Percentiles rank a stretch among this genome's conserved stretches.
phyloP scores from a whole-genome alignment of 305 asterid species.

The Fraxinus velutina region DNA sequence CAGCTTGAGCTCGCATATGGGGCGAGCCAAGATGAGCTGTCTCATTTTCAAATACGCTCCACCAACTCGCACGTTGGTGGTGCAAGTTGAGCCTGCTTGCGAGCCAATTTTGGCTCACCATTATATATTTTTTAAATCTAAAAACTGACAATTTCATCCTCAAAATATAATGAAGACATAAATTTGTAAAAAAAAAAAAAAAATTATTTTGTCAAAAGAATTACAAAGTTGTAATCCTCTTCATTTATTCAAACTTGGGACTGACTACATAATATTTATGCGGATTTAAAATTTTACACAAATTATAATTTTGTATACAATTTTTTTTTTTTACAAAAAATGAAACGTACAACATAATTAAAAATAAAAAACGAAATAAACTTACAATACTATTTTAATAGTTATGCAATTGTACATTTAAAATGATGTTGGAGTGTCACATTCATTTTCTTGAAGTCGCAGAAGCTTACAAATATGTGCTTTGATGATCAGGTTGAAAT shows the following conservation, averaged over 20 bases:
- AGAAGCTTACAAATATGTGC: not conserved
- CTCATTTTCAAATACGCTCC: not conserved
- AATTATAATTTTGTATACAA: not conserved
- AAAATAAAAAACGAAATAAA: no score
- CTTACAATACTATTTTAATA: not conserved
- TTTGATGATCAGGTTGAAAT: not conserved
- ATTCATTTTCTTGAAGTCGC: not conserved
- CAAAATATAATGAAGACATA: not conserved
- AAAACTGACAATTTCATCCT: not conserved
- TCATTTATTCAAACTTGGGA: not conserved
- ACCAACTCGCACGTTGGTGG: not conserved
- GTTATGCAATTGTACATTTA: not conserved
- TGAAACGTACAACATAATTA: not conserved
- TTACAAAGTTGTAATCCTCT: not conserved
- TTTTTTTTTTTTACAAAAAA: no score
- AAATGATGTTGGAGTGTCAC: not conserved
- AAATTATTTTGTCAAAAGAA: not conserved
- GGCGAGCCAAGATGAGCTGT: not conserved
- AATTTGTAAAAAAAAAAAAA: no score
- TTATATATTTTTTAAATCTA: no score
- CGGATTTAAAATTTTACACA: not conserved
- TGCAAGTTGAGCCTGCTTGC: not conserved
- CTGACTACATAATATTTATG: not conserved
- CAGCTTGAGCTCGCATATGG: not conserved
- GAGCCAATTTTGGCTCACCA: not conserved